A percentile compares a stretch with the other conserved stretches of the same genome.
These are phyloP conservation scores for Stentor roeselii DNA, from an alignment of 73 alveolate species.

Conservation along the genomic window DNA sequence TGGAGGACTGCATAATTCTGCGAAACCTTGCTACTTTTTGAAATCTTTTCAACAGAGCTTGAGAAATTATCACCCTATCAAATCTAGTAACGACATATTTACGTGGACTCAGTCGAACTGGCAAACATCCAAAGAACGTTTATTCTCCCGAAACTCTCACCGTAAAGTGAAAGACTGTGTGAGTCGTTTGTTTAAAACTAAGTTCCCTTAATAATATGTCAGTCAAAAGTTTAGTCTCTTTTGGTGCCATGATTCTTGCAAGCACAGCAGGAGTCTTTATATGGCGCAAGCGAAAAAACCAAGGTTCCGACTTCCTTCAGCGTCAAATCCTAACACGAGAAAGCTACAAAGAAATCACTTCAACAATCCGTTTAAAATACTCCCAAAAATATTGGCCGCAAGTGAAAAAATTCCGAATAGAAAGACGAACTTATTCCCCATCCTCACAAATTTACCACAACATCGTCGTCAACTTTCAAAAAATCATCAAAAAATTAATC, in stretches of 20 bases:
- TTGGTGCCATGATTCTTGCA: background rate
- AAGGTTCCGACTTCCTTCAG: background rate
- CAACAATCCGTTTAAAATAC: background rate
- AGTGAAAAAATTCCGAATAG: background rate
- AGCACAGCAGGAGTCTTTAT: background rate
- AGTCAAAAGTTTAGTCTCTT: no score
- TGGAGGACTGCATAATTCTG: no score
- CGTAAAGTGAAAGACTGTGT: no score
- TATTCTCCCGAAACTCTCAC: no score
- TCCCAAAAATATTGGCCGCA: slow-evolving; percentile 5
- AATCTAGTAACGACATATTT: no score
- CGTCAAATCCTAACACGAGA: background rate
- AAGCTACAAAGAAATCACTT: background rate
- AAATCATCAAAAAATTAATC: background rate
- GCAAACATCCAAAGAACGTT: no score
- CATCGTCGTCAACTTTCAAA: background rate
- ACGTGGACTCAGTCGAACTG: no score
- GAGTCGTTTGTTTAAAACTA: no score
- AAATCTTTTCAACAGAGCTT: no score
- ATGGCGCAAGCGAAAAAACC: background rate
- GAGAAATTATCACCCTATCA: no score
- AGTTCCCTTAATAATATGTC: no score
- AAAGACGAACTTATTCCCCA: slow-evolving; percentile 3
- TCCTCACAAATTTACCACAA: background rate
- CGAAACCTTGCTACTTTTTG: no score